Conservation (phyloP, 2,329 filamentous ascomycete species). For the Hymenoscyphus fructigenus region DNA sequence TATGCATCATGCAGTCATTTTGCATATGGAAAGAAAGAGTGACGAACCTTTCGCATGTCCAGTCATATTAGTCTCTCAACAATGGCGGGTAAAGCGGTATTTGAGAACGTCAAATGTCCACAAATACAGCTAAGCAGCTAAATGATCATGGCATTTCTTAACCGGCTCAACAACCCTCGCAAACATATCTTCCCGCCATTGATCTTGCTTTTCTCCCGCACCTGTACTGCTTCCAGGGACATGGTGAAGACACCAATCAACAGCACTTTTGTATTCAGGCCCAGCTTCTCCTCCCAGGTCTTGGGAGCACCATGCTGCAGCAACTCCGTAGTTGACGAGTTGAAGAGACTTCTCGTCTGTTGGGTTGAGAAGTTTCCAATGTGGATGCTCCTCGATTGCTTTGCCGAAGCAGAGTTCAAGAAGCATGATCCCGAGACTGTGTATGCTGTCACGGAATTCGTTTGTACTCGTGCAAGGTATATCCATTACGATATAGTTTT, state of each 20-base stretch:
- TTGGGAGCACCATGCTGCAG: conserved; percentile 9
- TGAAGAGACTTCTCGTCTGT: conserved; percentile 6
- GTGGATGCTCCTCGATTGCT: conserved; percentile 16
- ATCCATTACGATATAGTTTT: background rate
- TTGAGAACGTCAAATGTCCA: no score
- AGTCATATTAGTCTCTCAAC: background rate
- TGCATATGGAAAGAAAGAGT: background rate
- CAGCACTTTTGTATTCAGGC: conserved; percentile 16
- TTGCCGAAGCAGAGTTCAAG: conserved; percentile 21
- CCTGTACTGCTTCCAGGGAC: conserved; percentile 7
- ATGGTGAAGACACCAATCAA: conserved; percentile 21
- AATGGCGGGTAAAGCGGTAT: background rate
- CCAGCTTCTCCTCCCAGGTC: conserved; percentile 20
- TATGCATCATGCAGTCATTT: background rate
- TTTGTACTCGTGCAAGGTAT: background rate
- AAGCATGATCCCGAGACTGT: conserved; percentile 20
- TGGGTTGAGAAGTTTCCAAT: background rate
- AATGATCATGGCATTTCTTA: conserved; percentile 19
- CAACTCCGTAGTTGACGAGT: conserved; percentile 13
- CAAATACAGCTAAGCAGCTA: background rate
- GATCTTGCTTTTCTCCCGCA: conserved; percentile 14
- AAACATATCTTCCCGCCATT: conserved; percentile 23
- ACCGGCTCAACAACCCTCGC: conserved; percentile 22
- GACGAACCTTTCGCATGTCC: background rate
- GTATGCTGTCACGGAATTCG: conserved; percentile 17